Conservation (phyloP, 179 eudicot species). For the Sideroxylon spinosum region DNA sequence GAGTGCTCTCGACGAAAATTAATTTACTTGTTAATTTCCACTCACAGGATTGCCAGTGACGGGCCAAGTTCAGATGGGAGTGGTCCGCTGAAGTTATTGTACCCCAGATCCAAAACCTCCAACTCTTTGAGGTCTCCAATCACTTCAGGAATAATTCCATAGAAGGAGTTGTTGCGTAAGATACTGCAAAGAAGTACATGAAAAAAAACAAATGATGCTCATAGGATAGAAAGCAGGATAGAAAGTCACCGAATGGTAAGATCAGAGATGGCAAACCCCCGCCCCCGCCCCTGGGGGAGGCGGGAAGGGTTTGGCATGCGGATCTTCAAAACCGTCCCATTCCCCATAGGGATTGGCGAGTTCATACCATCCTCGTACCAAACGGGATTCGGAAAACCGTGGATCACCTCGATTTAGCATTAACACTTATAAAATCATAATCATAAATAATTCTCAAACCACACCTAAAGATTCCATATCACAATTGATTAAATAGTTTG, state of each 20-base stretch:
- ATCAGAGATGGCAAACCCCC: too few relatives aligned
- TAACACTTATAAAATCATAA: too few relatives aligned
- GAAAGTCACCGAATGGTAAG: background rate
- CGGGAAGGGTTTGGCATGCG: too few relatives aligned
- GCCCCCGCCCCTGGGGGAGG: too few relatives aligned
- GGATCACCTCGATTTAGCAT: too few relatives aligned
- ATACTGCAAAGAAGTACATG: constrained; percentile 40
- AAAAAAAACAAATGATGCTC: background rate
- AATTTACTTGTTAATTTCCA: background rate
- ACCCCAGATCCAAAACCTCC: constrained; percentile 62
- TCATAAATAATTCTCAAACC: too few relatives aligned
- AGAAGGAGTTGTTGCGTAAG: constrained; percentile 70
- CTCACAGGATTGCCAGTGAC: constrained; percentile 51
- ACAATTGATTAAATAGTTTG: too few relatives aligned
- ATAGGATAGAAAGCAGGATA: background rate
- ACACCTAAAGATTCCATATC: too few relatives aligned
- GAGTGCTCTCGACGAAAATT: background rate
- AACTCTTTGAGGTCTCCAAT: constrained; percentile 50
- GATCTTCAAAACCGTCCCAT: too few relatives aligned
- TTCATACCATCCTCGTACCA: too few relatives aligned
- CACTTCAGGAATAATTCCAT: constrained; percentile 58
- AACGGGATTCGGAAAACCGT: too few relatives aligned
- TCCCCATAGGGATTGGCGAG: too few relatives aligned
- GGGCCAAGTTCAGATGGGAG: constrained; percentile 34
- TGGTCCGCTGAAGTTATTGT: constrained; percentile 54